phyloP scores from a whole-genome alignment of 164 flowering plant genomes.

The Piper longum region DNA sequence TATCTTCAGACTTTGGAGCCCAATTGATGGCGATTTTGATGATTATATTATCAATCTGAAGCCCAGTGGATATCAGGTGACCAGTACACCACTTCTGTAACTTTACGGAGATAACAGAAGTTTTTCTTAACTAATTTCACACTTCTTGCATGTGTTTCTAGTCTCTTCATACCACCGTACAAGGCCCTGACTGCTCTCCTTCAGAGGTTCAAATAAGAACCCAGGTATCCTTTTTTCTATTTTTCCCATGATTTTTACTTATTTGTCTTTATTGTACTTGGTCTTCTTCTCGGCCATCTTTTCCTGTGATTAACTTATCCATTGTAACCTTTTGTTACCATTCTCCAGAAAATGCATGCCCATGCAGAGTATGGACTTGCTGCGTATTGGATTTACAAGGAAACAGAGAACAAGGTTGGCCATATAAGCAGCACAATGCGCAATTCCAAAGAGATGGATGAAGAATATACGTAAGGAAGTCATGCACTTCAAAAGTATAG shows the following conservation, averaged over 20 bases:
- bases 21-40: conserved; percentile 93
- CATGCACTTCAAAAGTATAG: conserved; percentile 23
- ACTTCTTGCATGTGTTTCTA: conserved; percentile 17
- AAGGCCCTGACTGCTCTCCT: conserved; percentile 74
- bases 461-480: neutral
- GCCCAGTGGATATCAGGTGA: conserved; percentile 96
- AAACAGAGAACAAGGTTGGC: conserved; percentile 38
- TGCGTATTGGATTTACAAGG: conserved; percentile 97
- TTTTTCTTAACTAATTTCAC: neutral
- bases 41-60: conserved; percentile 93
- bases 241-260: no score
- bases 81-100: neutral
- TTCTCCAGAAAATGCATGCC: conserved; percentile 75
- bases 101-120: neutral
- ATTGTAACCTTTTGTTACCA: neutral
- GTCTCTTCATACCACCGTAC: conserved; percentile 94
- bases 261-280: neutral
- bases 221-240: conserved; percentile 35
- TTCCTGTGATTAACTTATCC: neutral
- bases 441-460: neutral
- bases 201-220: conserved; percentile 95
- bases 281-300: neutral
- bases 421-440: conserved; percentile 10
- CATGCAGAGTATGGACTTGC: conserved; percentile 94
- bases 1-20: conserved; percentile 74